Percentiles rank a stretch among this genome's conserved stretches.
Evolutionary conservation across 2,329 filamentous ascomycete genomes (phyloP).

Genomic region (Paecilomyces niveus): DNA sequence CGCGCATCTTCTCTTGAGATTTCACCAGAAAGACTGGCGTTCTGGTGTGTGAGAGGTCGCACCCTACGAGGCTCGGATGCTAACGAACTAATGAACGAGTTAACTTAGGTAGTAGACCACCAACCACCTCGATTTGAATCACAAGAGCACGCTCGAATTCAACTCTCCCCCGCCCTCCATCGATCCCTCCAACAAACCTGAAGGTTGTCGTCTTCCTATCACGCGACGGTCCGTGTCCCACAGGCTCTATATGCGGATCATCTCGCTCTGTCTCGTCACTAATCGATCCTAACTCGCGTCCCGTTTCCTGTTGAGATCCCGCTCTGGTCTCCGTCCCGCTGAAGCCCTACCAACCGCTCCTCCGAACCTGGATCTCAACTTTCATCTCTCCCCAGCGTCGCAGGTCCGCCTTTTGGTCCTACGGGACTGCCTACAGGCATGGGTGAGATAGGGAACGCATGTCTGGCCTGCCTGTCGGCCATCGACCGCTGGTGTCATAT

Average conservation of each 20-base stretch:
- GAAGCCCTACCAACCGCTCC: neutral
- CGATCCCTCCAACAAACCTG: constrained; percentile 1
- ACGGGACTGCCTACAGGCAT: constrained; percentile 24
- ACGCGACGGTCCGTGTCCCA: constrained; percentile 22
- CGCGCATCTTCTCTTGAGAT: neutral
- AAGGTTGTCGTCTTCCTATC: constrained; percentile 10
- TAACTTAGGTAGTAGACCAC: neutral
- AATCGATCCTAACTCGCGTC: constrained; percentile 6
- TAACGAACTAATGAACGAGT: neutral
- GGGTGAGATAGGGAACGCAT: constrained; percentile 33
- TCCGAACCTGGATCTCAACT: constrained; percentile 1
- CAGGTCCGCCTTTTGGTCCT: constrained; percentile 13
- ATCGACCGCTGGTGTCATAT: constrained; percentile 39
- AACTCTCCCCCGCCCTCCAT: constrained; percentile 4
- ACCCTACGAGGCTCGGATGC: neutral
- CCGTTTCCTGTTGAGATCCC: neutral
- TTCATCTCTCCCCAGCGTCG: constrained; percentile 1
- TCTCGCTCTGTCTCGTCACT: constrained; percentile 9
- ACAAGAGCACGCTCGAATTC: constrained; percentile 7
- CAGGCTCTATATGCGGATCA: constrained; percentile 13
- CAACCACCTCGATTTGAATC: constrained; percentile 2
- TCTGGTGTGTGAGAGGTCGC: neutral
- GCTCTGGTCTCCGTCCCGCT: constrained; percentile 1
- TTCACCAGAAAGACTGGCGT: neutral
- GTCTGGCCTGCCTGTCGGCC: constrained; percentile 34